Conservation (phyloP, 2,329 filamentous ascomycete genomes). For the Nemania abortiva region DNA sequence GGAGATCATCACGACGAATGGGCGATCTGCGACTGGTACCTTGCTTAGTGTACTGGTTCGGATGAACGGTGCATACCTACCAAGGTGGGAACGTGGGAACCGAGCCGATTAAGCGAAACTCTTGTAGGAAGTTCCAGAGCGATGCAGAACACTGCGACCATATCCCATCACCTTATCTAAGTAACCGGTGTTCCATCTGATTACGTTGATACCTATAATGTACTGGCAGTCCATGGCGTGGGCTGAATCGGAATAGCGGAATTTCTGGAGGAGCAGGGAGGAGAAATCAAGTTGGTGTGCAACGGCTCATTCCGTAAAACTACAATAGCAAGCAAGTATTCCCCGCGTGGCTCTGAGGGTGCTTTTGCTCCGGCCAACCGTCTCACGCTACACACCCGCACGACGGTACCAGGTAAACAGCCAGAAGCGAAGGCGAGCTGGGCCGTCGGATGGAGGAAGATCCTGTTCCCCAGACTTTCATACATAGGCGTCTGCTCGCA, state of each 20-base stretch:
- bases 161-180: conserved; percentile 18
- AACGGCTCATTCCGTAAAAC: conserved; percentile 20
- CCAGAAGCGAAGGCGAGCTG: conserved; percentile 32
- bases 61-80: conserved; percentile 36
- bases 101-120: conserved; percentile 29
- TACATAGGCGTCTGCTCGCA: conserved; percentile 4
- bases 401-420: conserved; percentile 23
- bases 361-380: conserved; percentile 24
- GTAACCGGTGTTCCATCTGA: neutral
- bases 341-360: conserved; percentile 23
- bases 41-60: conserved; percentile 37
- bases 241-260: conserved; percentile 13
- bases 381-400: conserved; percentile 24
- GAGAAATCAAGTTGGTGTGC: conserved; percentile 11
- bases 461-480: conserved; percentile 14
- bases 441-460: conserved; percentile 34
- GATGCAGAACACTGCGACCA: conserved; percentile 3
- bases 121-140: conserved; percentile 27
- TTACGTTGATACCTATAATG: conserved; percentile 5
- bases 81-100: conserved; percentile 18
- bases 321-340: conserved; percentile 18
- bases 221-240: conserved; percentile 3
- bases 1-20: conserved; percentile 38
- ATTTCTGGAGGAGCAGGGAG: neutral
- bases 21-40: conserved; percentile 38